These are phyloP conservation scores for Pyrenophora teres DNA, from an alignment of 2,329 filamentous ascomycete genomes.

Conservation along the genomic window DNA sequence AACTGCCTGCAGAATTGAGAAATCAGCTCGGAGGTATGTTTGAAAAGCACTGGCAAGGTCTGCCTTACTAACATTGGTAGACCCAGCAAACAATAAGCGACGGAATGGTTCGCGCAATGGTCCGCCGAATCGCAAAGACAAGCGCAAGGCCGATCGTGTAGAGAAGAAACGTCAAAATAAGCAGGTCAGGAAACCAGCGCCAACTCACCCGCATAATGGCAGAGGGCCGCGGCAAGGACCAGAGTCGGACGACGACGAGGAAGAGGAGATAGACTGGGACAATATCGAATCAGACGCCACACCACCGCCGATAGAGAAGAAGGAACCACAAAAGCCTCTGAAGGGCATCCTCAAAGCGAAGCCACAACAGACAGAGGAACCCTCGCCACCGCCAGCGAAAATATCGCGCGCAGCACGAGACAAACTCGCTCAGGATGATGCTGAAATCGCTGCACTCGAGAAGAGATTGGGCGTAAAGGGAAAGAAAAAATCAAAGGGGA, in stretches of 20 bases:
- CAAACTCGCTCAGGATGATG: conserved; percentile 75
- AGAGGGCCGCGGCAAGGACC: conserved; percentile 13
- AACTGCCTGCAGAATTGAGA: conserved; percentile 53
- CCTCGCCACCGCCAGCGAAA: conserved; percentile 26
- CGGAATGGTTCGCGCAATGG: conserved; percentile 34
- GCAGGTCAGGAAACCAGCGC: conserved; percentile 17
- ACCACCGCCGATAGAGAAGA: conserved; percentile 22
- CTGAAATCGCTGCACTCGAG: conserved; percentile 84
- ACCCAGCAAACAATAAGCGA: conserved; percentile 34
- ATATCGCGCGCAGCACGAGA: conserved; percentile 58
- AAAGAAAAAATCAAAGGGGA: conserved; percentile 70
- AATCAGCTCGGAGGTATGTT: conserved; percentile 49
- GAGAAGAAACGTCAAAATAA: conserved; percentile 60
- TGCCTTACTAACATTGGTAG: conserved; percentile 20
- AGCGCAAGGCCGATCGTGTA: conserved; percentile 67
- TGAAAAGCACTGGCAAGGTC: not conserved
- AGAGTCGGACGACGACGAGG: conserved; percentile 29
- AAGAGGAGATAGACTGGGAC: conserved; percentile 34
- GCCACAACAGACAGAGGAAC: conserved; percentile 7
- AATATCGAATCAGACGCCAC: conserved; percentile 43
- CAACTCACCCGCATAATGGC: conserved; percentile 24
- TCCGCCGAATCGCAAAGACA: conserved; percentile 62
- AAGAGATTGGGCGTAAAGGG: conserved; percentile 83
- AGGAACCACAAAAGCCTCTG: conserved; percentile 33
- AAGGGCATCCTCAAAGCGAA: conserved; percentile 39